A percentile compares a stretch with the other conserved stretches of the same genome.
Conservation (phyloP, 148 eudicot genomes). For the Rhododendron simsii region DNA sequence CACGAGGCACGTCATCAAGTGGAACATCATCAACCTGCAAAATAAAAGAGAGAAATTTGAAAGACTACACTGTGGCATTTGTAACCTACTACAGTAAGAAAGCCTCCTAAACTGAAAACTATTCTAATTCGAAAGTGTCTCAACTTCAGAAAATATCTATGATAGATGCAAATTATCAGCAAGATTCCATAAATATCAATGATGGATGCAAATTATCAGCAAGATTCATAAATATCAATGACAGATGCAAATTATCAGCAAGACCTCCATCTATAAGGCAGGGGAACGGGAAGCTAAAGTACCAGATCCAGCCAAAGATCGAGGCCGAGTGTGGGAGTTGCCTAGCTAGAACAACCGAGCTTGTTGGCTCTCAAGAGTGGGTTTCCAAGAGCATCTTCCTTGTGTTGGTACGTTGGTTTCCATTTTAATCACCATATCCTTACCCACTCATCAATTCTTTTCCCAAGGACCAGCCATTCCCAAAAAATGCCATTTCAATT, state of each 20-base stretch:
- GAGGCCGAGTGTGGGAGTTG: not conserved
- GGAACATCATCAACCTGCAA: conserved; percentile 84
- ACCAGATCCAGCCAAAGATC: not conserved
- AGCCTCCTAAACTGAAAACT: not conserved
- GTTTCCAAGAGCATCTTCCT: not conserved
- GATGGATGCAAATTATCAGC: no score
- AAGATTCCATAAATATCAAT: no score
- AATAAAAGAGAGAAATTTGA: conserved; percentile 4
- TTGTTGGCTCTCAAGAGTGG: not conserved
- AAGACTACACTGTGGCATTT: not conserved
- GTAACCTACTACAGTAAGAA: not conserved
- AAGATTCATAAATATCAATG: no score
- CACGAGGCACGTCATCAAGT: conserved; percentile 43
- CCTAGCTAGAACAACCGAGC: not conserved
- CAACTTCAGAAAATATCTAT: not conserved
- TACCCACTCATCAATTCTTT: not conserved
- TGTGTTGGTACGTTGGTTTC: not conserved
- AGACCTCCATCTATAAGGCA: not conserved
- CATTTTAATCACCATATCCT: not conserved
- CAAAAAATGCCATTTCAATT: not conserved
- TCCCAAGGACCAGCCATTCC: not conserved
- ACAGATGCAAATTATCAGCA: no score
- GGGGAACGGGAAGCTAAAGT: not conserved
- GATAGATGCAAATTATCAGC: no score
- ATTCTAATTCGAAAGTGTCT: not conserved